A percentile compares a stretch with the other conserved stretches of the same genome.
Conservation (phyloP, 352 stramenopile species). For the Peronospora farinosa region DNA sequence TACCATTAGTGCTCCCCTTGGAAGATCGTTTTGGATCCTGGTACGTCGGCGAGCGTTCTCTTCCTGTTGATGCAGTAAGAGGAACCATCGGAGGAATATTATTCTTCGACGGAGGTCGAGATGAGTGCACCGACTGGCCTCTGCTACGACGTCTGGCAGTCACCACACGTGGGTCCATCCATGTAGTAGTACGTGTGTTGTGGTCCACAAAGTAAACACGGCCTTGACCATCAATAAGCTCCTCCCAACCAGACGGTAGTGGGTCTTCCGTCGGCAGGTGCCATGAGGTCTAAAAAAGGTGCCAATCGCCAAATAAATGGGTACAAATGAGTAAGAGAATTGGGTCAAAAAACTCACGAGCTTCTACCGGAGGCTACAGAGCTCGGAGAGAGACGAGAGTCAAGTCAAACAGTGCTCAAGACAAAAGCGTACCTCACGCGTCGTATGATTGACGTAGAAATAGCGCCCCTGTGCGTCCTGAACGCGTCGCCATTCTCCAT, state of each 20-base stretch:
- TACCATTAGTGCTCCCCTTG: constrained; percentile 2
- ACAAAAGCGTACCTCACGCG: constrained; percentile 50
- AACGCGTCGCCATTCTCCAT: constrained; percentile 66
- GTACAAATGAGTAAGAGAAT: constrained; percentile 1
- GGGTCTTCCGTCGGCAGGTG: constrained; percentile 58
- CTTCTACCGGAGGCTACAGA: background rate
- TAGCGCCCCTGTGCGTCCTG: constrained; percentile 74
- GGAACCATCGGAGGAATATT: constrained; percentile 4
- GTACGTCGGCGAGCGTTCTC: constrained; percentile 18
- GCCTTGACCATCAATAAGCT: constrained; percentile 65
- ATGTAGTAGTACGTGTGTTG: constrained; percentile 66
- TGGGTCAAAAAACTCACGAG: background rate
- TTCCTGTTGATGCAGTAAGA: background rate
- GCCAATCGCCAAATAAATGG: background rate
- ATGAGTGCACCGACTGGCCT: constrained; percentile 16
- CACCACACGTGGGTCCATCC: constrained; percentile 69
- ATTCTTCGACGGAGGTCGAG: constrained; percentile 2
- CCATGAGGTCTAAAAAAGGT: constrained; percentile 62
- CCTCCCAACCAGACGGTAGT: constrained; percentile 70
- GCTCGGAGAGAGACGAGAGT: background rate
- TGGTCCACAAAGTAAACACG: constrained; percentile 83
- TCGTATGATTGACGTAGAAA: constrained; percentile 84
- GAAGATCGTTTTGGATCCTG: constrained; percentile 16
- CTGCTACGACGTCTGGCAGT: constrained; percentile 12
- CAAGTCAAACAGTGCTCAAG: background rate